A percentile compares a stretch with the other conserved stretches of the same genome.
Evolutionary conservation across 2,329 filamentous ascomycete genomes (phyloP).

Genomic region (Trichoderma sp.): DNA sequence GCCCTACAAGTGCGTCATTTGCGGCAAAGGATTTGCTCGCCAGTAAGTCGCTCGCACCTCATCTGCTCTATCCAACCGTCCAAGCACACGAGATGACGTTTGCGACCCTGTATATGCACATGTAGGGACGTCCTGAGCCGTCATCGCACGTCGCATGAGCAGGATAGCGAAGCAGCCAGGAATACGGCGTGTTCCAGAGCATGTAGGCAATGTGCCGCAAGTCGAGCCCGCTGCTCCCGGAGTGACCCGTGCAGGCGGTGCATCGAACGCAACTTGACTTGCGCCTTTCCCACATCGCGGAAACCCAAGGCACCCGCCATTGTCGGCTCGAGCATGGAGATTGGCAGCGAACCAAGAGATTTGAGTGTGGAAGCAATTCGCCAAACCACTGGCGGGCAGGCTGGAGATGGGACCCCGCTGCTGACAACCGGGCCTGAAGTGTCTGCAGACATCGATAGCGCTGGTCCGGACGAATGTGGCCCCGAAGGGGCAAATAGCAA

Average conservation of each 20-base stretch:
- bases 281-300: neutral
- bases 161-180: neutral
- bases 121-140: neutral
- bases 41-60: neutral
- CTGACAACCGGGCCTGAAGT: neutral
- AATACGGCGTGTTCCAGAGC: neutral
- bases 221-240: neutral
- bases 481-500: neutral
- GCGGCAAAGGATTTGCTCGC: neutral
- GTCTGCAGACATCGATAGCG: neutral
- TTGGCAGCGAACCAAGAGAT: neutral
- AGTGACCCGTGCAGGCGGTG: neutral
- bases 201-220: neutral
- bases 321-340: neutral
- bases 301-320: neutral
- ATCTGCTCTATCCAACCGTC: neutral
- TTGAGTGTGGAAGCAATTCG: neutral
- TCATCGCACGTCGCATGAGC: neutral
- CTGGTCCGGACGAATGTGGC: neutral
- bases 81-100: neutral
- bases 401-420: neutral
- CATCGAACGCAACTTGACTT: neutral
- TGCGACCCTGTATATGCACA: neutral
- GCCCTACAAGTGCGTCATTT: neutral
- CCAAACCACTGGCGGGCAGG: neutral